Evolutionary conservation across 768 basidiomycete genomes (phyloP).

Genomic region (Clitopilus hobsonii): DNA sequence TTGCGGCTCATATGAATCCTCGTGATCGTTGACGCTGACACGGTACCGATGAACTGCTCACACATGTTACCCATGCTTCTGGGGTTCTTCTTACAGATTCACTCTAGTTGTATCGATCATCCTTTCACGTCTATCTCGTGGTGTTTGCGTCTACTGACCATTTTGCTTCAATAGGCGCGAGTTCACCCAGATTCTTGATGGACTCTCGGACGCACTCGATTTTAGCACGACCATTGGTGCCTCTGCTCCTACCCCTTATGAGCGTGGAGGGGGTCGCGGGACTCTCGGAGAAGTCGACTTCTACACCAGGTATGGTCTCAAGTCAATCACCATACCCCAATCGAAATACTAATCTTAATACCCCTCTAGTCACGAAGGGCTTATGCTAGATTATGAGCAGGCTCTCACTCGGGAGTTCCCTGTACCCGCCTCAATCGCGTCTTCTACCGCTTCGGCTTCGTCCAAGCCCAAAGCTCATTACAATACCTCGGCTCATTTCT

Average conservation of each 20-base stretch:
- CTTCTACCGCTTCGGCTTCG: conserved; percentile 2
- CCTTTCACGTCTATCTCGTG: background rate
- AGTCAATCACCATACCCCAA: background rate
- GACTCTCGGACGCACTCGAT: conserved; percentile 87
- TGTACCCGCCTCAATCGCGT: conserved; percentile 21
- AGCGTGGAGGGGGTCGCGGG: conserved; percentile 65
- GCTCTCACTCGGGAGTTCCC: conserved; percentile 77
- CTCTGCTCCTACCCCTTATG: conserved; percentile 56
- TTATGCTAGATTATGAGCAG: conserved; percentile 90
- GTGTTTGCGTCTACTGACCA: conserved; percentile 1
- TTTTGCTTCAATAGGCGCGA: conserved; percentile 46
- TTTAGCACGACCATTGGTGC: conserved; percentile 89
- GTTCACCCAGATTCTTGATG: conserved; percentile 82
- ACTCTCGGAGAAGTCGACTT: conserved; percentile 87
- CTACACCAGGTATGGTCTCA: conserved; percentile 68
- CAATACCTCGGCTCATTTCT: conserved; percentile 90
- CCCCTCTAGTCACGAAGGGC: conserved; percentile 76
- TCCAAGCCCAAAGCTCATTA: conserved; percentile 48
- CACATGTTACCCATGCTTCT: too few species aligned
- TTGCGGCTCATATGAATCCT: too few species aligned
- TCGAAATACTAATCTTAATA: background rate
- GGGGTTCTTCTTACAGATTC: too few species aligned
- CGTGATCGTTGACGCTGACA: too few species aligned
- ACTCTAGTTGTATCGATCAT: too few species aligned
- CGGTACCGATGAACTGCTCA: too few species aligned